Conservation (phyloP, 1,284 basidiomycete species). For the Tylopilus sp. region DNA sequence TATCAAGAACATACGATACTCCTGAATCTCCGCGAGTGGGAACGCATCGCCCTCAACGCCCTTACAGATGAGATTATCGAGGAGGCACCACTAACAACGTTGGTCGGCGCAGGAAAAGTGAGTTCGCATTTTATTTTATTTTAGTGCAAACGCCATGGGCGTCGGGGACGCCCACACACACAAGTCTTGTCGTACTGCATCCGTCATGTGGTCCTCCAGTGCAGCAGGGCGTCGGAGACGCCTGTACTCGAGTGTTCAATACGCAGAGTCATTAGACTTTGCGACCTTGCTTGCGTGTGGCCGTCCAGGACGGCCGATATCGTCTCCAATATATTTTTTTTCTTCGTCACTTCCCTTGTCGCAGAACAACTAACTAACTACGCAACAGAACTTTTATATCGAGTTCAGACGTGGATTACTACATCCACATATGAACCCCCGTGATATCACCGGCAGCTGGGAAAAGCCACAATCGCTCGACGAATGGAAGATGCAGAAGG, state of each 20-base stretch:
- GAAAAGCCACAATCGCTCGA: neutral
- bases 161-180: no score
- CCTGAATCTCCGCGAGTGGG: neutral
- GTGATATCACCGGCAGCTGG: neutral
- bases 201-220: no score
- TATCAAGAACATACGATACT: neutral
- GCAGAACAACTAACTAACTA: neutral
- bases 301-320: no score
- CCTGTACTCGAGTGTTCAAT: no score
- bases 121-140: no score
- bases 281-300: no score
- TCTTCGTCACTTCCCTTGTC: no score
- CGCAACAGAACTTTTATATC: neutral
- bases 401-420: constrained; percentile 3
- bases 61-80: neutral
- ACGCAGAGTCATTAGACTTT: no score
- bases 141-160: no score
- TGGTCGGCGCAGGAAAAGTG: neutral
- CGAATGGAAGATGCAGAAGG: neutral
- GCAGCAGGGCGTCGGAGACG: no score
- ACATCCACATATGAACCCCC: constrained; percentile 21
- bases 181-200: no score
- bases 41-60: neutral
- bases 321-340: no score
- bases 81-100: neutral